phyloP scores from a whole-genome alignment of 768 basidiomycete species.

The Clathrus columnatus region DNA sequence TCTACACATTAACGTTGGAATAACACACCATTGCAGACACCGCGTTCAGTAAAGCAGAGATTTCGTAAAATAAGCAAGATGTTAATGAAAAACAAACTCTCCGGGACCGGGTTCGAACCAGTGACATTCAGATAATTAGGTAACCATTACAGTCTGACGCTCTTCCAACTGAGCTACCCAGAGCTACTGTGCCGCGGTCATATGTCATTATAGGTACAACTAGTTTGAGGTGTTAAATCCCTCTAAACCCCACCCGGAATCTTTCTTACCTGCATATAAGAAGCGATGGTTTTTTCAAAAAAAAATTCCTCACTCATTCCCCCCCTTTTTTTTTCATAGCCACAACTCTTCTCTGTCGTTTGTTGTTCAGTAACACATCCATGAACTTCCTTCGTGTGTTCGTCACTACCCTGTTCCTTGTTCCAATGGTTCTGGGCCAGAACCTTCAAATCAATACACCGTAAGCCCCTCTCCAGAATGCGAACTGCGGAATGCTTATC shows the following conservation, averaged over 20 bases:
- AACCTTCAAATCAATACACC: constrained; percentile 54
- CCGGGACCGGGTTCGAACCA: constrained; percentile 27
- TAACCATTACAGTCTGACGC: constrained; percentile 25
- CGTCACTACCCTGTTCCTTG: constrained; percentile 22
- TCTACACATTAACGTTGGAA: no score
- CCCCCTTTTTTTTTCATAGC: background rate
- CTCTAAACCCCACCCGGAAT: background rate
- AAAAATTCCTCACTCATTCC: background rate
- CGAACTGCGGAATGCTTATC: background rate
- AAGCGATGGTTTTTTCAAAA: no score
- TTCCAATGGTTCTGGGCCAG: constrained; percentile 33
- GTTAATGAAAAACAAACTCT: constrained; percentile 14
- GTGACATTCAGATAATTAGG: constrained; percentile 21
- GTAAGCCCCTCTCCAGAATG: constrained; percentile 32
- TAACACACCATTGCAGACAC: no score
- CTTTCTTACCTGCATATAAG: background rate
- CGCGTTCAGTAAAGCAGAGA: constrained; percentile 20
- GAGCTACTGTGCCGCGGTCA: constrained; percentile 7
- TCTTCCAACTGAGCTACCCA: constrained; percentile 29
- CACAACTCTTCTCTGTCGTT: background rate
- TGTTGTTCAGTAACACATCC: background rate
- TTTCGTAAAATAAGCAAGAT: constrained; percentile 12
- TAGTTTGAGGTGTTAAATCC: background rate
- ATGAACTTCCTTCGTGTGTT: constrained; percentile 3
- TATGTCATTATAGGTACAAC: background rate